A percentile compares a stretch with the other conserved stretches of the same genome.
phyloP scores from a whole-genome alignment of 768 basidiomycete genomes.

The Phanerodontia chrysosporium region DNA sequence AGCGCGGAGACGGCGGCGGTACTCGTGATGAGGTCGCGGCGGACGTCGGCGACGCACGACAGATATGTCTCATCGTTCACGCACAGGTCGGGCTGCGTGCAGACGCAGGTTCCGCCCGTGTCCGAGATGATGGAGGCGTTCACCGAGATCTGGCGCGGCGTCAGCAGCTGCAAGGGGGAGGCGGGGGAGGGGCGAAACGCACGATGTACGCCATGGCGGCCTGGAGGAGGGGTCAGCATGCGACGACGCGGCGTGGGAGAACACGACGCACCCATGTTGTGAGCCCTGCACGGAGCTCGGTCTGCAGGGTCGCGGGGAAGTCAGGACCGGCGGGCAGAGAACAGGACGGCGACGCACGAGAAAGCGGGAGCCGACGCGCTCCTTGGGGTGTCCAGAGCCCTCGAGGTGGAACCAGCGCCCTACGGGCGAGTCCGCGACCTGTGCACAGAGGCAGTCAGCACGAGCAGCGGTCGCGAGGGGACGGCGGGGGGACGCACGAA shows the following conservation, averaged over 20 bases:
- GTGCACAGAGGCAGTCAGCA: background rate
- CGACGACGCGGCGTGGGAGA: background rate
- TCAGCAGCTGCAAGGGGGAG: background rate
- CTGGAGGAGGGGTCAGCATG: conserved; percentile 26
- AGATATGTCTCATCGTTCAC: conserved; percentile 47
- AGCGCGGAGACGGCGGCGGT: conserved; percentile 77
- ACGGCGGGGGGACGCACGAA: conserved; percentile 10
- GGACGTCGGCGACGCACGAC: conserved; percentile 53
- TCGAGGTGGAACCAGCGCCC: conserved; percentile 32
- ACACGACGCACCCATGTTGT: conserved; percentile 70
- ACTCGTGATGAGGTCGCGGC: conserved; percentile 75
- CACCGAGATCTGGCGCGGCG: conserved; percentile 85
- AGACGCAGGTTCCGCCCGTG: conserved; percentile 80
- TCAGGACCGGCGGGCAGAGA: background rate
- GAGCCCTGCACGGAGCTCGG: conserved; percentile 72
- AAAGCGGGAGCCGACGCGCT: conserved; percentile 31
- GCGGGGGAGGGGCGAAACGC: conserved; percentile 18
- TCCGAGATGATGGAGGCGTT: conserved; percentile 77
- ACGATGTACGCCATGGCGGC: conserved; percentile 86
- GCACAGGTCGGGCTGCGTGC: conserved; percentile 56
- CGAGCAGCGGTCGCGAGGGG: background rate
- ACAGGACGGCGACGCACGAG: conserved; percentile 19
- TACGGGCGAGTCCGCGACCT: conserved; percentile 29
- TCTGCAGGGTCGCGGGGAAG: conserved; percentile 37
- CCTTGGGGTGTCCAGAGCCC: conserved; percentile 28